Base-by-base conservation (phyloP, 2,329 filamentous ascomycete genomes). In the Stachybotrys chartarum region DNA sequence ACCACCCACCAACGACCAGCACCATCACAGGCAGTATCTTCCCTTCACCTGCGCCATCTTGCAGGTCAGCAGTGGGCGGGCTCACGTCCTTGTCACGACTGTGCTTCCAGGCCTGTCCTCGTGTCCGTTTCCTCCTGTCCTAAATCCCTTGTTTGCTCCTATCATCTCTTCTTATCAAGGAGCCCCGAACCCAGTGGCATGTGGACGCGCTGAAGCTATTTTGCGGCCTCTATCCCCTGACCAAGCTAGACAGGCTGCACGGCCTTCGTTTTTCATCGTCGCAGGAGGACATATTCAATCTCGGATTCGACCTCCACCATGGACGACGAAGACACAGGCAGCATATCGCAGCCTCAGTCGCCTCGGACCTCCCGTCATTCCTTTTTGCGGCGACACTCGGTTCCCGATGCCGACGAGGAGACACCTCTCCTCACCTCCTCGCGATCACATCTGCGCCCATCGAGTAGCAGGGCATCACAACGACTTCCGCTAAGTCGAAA, bases 351-450 rank as follows among this genome's bases (percentile, higher is more conserved):
- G 57, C 69, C 70, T 48, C 58, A 66, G 10, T 73, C 70, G 6
- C 72, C 71, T 18, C 61, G 60, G n/a, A 59, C 66, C 11, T 57
- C 57, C 39, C 69, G 70, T 49, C 66, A 69, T 24, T 64, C 64
- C 8, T 55, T 55, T 50, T 54, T 61, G 42, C 49, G 62, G 24
- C 64, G 66, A 18, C 60, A 65, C 48, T 69, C 70, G 8, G 58
- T 60, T 24, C 58, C 57, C 30, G 70, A 70, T 18, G 60, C 71
- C 0, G 75, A 79, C 56, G 77, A 80, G 60, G 71, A 69, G 30
- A 76, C 77, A 14, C 70, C 78, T 5, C 65, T 80, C 10, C 63
- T 79, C 3, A 65, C 66, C 7, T 64, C 63, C 30, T 73, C 75
- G 6, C 70, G 71, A 55, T 74, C 75, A 68, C 12, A 67, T 77